Evolutionary conservation across 371 early-diverging fungal genomes (phyloP), one percentile per base, ranked within the genome.

Genomic region (Mortierella polycephala): DNA sequence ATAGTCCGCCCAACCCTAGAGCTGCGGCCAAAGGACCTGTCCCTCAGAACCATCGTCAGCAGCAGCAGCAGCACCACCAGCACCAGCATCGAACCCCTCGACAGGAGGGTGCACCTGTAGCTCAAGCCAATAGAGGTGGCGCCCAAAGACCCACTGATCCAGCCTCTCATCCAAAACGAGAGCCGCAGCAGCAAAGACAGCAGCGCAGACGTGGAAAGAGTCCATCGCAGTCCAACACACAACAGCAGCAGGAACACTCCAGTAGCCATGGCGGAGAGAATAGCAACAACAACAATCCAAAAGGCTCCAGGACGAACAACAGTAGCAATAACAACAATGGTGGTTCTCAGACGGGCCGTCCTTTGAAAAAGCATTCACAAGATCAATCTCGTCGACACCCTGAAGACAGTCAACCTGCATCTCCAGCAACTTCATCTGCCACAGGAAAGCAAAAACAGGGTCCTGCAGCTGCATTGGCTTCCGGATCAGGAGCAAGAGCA

Each of bases 361-460:
- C 72, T 66, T 72, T 72, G 67, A 71, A 54, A 7, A 63, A 62
- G 13, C 49, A 55, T 23, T 40, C n/a, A 18, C 16, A 58, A 50
- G 14, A 47, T 7, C 59, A 62, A 10, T 58, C 21, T 13, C 21
- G 37, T 18, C 57, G 46, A 60, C 46, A 13, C 13, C 9, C 60
- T 47, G 47, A 18, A 9, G 37, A 45, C 8, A 6, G 14, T n/a
- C 30, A n/a, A 39, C 42, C 41, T 37, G 37, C 69, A 23, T 7
- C 51, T n/a, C 16, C 51, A 16, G 16, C 54, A 16, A 1, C 6
- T n/a, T 23, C 10, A 37, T 39, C 64, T 46, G 55, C 61, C 9
- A 40, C 8, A 18, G 46, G 18, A 11, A n/a, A n/a, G 30, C 53
- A 46, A 37, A 30, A 39, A 14, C 53, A 44, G 54, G 60, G 16